Percentiles rank a stretch among this genome's conserved stretches.
These are phyloP conservation scores for Asterophora parasitica DNA, from an alignment of 768 basidiomycete genomes.

Conservation along the genomic window DNA sequence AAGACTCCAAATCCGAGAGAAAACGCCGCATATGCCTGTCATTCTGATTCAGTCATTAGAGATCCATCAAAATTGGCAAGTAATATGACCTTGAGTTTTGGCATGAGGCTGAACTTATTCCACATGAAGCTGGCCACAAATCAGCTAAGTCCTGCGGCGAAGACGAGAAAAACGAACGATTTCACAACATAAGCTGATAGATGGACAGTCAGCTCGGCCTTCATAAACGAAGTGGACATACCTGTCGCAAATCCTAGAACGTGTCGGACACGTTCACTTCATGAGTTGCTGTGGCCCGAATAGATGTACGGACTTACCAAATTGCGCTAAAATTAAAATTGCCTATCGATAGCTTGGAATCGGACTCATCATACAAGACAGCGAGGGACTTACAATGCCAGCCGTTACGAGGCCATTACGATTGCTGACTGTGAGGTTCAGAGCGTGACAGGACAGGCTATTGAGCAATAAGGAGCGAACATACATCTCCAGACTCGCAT, in stretches of 20 bases:
- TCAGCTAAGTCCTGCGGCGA: not conserved
- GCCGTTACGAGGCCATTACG: constrained; percentile 42
- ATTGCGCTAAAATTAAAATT: not conserved
- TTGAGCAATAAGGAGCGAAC: constrained; percentile 4
- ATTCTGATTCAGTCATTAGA: too few relatives aligned
- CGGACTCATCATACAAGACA: not conserved
- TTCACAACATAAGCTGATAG: not conserved
- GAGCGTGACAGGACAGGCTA: constrained; percentile 1
- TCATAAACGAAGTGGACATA: not conserved
- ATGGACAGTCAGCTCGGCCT: not conserved
- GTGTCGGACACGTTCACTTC: too few relatives aligned
- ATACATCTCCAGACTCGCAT: constrained; percentile 63
- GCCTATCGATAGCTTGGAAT: not conserved
- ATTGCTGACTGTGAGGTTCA: constrained; percentile 50
- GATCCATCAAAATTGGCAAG: too few relatives aligned
- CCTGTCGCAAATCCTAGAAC: not conserved
- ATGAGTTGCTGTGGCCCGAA: too few relatives aligned
- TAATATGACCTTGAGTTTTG: not conserved
- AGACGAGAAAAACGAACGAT: not conserved
- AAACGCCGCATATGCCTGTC: constrained; percentile 42
- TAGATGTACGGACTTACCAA: not conserved
- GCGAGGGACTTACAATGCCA: constrained; percentile 34
- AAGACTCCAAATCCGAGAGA: constrained; percentile 44
- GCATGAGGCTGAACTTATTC: not conserved
- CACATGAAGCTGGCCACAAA: not conserved